A percentile compares a stretch with the other conserved stretches of the same genome.
Evolutionary conservation across 73 alveolate species (phyloP).

Genomic region (Paramecium primaurelia): DNA sequence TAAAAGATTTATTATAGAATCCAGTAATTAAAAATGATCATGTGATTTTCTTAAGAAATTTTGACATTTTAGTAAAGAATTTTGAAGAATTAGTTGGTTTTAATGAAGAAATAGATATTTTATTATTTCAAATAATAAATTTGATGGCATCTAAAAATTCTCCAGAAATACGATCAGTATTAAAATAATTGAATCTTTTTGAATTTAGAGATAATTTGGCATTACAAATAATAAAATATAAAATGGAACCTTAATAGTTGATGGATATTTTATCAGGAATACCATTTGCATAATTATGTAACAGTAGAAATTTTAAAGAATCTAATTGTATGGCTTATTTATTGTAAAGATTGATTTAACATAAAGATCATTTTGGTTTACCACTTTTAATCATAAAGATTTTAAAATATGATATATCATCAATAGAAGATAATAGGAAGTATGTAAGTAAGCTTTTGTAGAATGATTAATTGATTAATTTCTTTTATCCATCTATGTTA

Average conservation of each 20-base stretch:
- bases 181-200: background rate
- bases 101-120: conserved; percentile 15
- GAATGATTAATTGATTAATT: background rate
- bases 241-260: conserved; percentile 15
- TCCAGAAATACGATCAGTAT: conserved; percentile 11
- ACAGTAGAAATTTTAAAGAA: conserved; percentile 11
- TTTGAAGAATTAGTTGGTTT: conserved; percentile 33
- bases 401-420: conserved; percentile 29
- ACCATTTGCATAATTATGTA: conserved; percentile 30
- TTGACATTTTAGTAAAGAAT: background rate
- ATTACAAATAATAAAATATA: background rate
- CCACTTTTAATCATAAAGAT: conserved; percentile 5
- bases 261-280: conserved; percentile 30
- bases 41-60: background rate
- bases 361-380: conserved; percentile 25
- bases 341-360: conserved; percentile 1
- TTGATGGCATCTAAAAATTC: conserved; percentile 45
- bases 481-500: conserved; percentile 17
- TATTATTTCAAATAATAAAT: background rate
- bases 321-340: conserved; percentile 37
- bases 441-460: conserved; percentile 8
- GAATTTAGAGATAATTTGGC: conserved; percentile 33
- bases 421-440: conserved; percentile 18
- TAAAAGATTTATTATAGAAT: background rate
- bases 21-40: background rate